phyloP scores from a whole-genome alignment of 306 rosid genomes.

The Rubus idaeus region DNA sequence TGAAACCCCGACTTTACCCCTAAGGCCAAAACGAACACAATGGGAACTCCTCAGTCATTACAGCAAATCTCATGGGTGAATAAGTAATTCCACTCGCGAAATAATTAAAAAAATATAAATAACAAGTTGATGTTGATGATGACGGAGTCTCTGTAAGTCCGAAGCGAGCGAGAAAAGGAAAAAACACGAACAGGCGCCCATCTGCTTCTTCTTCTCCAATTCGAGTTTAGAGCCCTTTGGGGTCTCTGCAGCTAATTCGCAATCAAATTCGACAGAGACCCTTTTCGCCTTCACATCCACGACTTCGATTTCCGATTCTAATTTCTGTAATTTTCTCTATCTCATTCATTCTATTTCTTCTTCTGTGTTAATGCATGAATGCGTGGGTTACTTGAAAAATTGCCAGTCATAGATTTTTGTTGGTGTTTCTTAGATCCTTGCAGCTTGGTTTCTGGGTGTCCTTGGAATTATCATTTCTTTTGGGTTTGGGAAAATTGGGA shows the following conservation, averaged over 20 bases:
- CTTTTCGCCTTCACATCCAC: background rate
- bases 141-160: background rate
- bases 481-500: slow-evolving; percentile 5
- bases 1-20: background rate
- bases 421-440: slow-evolving; percentile 1
- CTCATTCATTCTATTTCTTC: background rate
- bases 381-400: background rate
- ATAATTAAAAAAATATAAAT: background rate
- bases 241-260: background rate
- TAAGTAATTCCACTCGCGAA: background rate
- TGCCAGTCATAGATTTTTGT: background rate
- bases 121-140: background rate
- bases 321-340: slow-evolving; percentile 1
- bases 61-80: background rate
- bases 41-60: background rate
- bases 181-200: background rate
- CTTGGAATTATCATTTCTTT: background rate
- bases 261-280: slow-evolving; percentile 15
- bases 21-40: background rate
- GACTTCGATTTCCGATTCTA: background rate
- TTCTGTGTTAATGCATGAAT: background rate
- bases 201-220: slow-evolving; percentile 8
- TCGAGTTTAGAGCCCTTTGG: background rate
- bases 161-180: background rate
- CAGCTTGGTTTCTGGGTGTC: background rate